A percentile compares a stretch with the other conserved stretches of the same genome.
Evolutionary conservation across 129 eudicot genomes (phyloP).

Genomic region (Pulicaria dysenterica): DNA sequence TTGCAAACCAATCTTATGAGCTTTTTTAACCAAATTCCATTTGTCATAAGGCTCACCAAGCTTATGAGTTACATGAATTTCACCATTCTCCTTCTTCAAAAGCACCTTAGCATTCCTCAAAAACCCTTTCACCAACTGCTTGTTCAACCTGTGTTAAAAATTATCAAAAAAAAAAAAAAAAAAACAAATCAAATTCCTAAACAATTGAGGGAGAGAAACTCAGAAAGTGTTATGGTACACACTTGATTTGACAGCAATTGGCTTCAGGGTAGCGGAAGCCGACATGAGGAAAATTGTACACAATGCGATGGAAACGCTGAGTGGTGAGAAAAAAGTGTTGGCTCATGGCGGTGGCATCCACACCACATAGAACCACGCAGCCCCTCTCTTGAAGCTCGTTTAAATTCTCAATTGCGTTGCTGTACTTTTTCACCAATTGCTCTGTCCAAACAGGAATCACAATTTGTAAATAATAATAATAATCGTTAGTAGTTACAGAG

Average conservation of each 20-base stretch:
- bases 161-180: not conserved
- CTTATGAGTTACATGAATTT: conserved; percentile 47
- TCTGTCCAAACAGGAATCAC: conserved; percentile 8
- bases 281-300: conserved; percentile 53
- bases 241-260: conserved; percentile 52
- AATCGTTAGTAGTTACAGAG: not conserved
- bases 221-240: not conserved
- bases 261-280: conserved; percentile 44
- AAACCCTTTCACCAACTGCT: conserved; percentile 48
- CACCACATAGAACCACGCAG: conserved; percentile 39
- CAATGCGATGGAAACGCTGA: conserved; percentile 49
- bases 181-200: not conserved
- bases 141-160: conserved; percentile 32
- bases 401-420: conserved; percentile 31
- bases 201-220: not conserved
- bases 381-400: conserved; percentile 40
- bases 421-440: conserved; percentile 38
- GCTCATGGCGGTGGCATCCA: conserved; percentile 49
- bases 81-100: conserved; percentile 44
- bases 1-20: conserved; percentile 41
- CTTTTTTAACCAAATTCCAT: conserved; percentile 54
- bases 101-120: conserved; percentile 43
- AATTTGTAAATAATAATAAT: not conserved
- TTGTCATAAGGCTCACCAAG: conserved; percentile 47
- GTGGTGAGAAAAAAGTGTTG: conserved; percentile 47